Base-by-base conservation (phyloP, 164 flowering plant genomes). In the Kalanchoe fedtschenkoi region DNA sequence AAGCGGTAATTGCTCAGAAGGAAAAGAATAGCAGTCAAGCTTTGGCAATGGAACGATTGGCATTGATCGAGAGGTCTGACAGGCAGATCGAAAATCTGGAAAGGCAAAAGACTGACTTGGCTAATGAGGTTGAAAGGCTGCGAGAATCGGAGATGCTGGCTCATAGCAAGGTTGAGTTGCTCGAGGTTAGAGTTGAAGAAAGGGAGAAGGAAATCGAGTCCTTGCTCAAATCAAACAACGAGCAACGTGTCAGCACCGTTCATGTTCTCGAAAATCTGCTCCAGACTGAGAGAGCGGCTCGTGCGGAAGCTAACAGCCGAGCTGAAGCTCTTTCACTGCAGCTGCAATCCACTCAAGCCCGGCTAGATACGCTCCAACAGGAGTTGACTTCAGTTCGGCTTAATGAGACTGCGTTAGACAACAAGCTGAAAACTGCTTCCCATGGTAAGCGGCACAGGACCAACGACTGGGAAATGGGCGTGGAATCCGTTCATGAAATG, bases 271-370 rank as follows among this genome's bases (percentile, higher is more conserved):
- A 95, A 67, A 63, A 71, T 44, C 83, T 95, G 15, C 69, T 95
- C 66, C 89, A 78, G 39, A 71, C 76, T 9, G 99, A 95, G 70
- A 80, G 99, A 59, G 75, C 70, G 30, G 88, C 97, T 28, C 83
- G 83, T 58, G 76, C 85, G 37, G 95, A 81, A 62, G 96, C 99
- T 22, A 87, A 74, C 69, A 72, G 68, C 44, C 68, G 93, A 73
- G 97, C 96, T 2, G 96, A 91, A 60, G 80, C 82, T 35, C 81
- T 95, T 19, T 95, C 99, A 14, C 65, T 80, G 71, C 78, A 91
- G 74, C 78, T 95, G 21, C 96, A 91, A 70, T 69, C 80, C 55
- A 82, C 96, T 17, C 97, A 89, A 62, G 84, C 80, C 16, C 91
- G 78, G 70, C 80, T 91, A n/a, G 99, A 95, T 73, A 14, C 62